Evolutionary conservation across 1,284 basidiomycete species (phyloP).

Genomic region (Cystobasidiaceae sp.): DNA sequence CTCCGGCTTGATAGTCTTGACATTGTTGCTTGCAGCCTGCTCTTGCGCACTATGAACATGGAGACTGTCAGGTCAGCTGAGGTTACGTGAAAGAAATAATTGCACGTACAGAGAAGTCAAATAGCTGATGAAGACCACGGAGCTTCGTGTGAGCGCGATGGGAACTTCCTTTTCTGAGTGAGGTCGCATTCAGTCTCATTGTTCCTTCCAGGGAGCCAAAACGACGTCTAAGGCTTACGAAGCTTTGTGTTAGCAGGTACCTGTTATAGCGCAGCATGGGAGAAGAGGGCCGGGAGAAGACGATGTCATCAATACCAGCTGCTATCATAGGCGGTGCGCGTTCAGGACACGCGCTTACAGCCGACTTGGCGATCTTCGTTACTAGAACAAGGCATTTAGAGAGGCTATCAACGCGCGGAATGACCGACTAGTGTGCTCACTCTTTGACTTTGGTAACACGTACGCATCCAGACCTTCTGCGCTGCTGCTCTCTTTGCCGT

Average conservation of each 20-base stretch:
- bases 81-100: background rate
- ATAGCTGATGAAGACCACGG: constrained; percentile 42
- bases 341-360: constrained; percentile 7
- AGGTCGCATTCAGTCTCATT: no score
- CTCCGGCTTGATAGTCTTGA: constrained; percentile 12
- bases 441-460: constrained; percentile 7
- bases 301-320: background rate
- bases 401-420: background rate
- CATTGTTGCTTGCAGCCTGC: background rate
- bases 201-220: background rate
- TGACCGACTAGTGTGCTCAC: background rate
- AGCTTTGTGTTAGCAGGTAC: constrained; percentile 19
- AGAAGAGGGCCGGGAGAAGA: no score
- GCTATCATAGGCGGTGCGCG: background rate
- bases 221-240: background rate
- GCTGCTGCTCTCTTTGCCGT: background rate
- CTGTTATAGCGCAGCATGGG: background rate
- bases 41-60: constrained; percentile 5
- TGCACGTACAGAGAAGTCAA: constrained; percentile 38
- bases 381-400: background rate
- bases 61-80: background rate
- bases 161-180: constrained; percentile 38
- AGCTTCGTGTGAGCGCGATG: constrained; percentile 34
- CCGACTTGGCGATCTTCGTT: constrained; percentile 18
- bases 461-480: constrained; percentile 1